These are phyloP conservation scores for Forsythia suspensa DNA, from an alignment of 257 asterid species.

Conservation along the genomic window DNA sequence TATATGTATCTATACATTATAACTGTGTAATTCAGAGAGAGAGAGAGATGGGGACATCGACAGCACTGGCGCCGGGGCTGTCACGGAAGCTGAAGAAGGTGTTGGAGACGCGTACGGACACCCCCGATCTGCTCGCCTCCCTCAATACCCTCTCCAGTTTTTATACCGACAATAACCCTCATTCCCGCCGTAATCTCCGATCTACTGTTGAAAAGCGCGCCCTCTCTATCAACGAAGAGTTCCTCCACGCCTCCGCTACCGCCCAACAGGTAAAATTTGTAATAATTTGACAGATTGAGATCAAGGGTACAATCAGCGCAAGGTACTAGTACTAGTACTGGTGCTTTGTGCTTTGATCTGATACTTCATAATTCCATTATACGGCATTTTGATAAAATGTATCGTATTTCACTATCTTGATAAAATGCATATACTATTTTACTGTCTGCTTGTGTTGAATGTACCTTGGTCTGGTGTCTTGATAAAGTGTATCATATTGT, in stretches of 20 bases:
- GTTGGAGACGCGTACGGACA: conserved; percentile 88
- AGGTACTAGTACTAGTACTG: background rate
- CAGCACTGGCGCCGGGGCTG: conserved; percentile 99
- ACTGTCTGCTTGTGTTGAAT: background rate
- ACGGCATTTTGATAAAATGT: background rate
- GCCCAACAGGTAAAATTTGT: conserved; percentile 72
- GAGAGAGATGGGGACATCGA: conserved; percentile 65
- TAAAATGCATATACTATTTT: background rate
- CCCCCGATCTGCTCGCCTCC: conserved; percentile 82
- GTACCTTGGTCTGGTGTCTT: background rate
- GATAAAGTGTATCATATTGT: background rate
- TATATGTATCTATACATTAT: background rate
- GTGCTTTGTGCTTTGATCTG: background rate
- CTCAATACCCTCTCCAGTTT: conserved; percentile 84
- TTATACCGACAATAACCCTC: conserved; percentile 77
- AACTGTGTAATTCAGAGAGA: background rate
- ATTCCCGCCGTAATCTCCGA: conserved; percentile 88
- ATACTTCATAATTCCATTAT: background rate
- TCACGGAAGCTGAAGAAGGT: conserved; percentile 99
- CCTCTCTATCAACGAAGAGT: conserved; percentile 87
- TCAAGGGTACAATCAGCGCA: background rate
- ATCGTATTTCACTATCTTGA: background rate
- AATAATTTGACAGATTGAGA: background rate
- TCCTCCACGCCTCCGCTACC: conserved; percentile 70
- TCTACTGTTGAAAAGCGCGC: conserved; percentile 93